Evolutionary conservation across 2,329 filamentous ascomycete species (phyloP).

Genomic region (Stagonosporopsis cucurbitacearum): DNA sequence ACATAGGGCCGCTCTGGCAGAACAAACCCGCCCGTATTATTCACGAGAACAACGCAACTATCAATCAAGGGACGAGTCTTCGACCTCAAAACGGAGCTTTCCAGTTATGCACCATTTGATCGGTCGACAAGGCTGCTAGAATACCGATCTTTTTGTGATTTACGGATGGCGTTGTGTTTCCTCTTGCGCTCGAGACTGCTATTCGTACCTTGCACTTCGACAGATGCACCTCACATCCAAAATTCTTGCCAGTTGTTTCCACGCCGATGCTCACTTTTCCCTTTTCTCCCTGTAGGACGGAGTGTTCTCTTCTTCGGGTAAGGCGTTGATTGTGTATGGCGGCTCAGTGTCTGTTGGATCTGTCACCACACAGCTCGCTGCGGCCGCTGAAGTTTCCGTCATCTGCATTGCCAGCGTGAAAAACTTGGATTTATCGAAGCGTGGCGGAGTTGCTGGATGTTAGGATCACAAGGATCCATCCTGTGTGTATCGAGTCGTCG

Average conservation of each 20-base stretch:
- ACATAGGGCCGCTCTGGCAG: not conserved
- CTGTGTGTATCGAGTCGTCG: slow-evolving; percentile 47
- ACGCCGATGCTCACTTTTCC: slow-evolving; percentile 48
- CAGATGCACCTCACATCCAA: slow-evolving; percentile 33
- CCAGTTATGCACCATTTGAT: slow-evolving; percentile 41
- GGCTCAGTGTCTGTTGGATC: slow-evolving; percentile 52
- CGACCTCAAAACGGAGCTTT: slow-evolving; percentile 34
- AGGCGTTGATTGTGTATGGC: slow-evolving; percentile 57
- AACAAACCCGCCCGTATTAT: slow-evolving; percentile 38
- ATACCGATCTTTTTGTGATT: slow-evolving; percentile 51
- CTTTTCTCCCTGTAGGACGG: slow-evolving; percentile 44
- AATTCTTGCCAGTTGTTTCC: slow-evolving; percentile 27
- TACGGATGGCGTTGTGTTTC: slow-evolving; percentile 50
- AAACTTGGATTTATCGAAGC: slow-evolving; percentile 29
- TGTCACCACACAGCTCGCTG: slow-evolving; percentile 51
- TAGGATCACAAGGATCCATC: slow-evolving; percentile 36
- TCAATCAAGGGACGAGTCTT: too few relatives aligned
- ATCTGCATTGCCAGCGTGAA: slow-evolving; percentile 44
- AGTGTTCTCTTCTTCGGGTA: slow-evolving; percentile 27
- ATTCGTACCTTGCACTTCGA: slow-evolving; percentile 45
- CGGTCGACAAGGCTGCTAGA: slow-evolving; percentile 47
- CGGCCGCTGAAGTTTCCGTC: slow-evolving; percentile 49
- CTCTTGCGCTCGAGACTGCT: slow-evolving; percentile 52
- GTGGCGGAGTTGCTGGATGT: slow-evolving; percentile 32
- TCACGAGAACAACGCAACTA: too few relatives aligned